Evolutionary conservation across 2,329 filamentous ascomycete species (phyloP).

Genomic region (Fusarium redolens): DNA sequence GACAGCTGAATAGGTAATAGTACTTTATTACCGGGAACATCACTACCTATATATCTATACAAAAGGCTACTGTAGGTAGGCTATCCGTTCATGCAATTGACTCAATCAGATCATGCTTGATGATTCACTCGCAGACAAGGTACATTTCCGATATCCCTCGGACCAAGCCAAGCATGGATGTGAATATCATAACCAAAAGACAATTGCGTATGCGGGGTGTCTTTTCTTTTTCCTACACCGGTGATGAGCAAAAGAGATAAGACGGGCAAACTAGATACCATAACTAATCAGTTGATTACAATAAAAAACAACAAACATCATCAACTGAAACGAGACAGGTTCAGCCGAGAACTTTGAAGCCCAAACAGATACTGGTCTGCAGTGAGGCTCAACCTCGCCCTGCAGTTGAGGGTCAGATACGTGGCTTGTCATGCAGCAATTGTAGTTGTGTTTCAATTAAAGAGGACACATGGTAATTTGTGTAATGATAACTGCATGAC

Average conservation of each 20-base stretch:
- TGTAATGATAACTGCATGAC: neutral
- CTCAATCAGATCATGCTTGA: neutral
- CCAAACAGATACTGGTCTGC: neutral
- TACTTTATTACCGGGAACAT: neutral
- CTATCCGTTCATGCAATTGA: neutral
- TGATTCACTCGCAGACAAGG: neutral
- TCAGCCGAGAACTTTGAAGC: neutral
- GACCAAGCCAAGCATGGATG: conserved; percentile 1
- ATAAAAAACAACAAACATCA: neutral
- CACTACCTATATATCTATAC: neutral
- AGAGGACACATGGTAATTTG: neutral
- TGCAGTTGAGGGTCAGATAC: neutral
- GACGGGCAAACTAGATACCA: neutral
- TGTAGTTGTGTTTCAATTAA: neutral
- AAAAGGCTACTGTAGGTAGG: neutral
- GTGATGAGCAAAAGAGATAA: conserved; percentile 15
- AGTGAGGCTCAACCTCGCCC: conserved; percentile 10
- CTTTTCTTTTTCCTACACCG: conserved; percentile 20
- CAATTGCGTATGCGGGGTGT: conserved; percentile 22
- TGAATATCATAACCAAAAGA: neutral
- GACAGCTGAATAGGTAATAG: neutral
- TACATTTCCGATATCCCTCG: neutral
- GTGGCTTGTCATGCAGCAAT: neutral
- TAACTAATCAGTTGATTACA: neutral
- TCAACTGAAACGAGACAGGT: neutral